Evolutionary conservation across 2,329 filamentous ascomycete species (phyloP).

Genomic region (Sporothrix phasma): DNA sequence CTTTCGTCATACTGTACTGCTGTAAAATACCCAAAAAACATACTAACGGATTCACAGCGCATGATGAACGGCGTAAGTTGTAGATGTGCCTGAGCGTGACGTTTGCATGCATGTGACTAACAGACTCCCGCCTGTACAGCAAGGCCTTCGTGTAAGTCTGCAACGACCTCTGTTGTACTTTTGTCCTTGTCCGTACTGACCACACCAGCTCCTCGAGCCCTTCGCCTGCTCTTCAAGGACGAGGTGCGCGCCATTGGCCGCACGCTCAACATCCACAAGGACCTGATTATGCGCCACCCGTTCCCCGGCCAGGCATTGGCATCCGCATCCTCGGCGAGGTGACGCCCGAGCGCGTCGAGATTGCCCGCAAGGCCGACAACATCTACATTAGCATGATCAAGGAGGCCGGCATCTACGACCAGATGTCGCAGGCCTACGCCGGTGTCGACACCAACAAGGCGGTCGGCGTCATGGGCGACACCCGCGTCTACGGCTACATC

Average conservation of each 20-base stretch:
- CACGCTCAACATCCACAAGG: conserved; percentile 58
- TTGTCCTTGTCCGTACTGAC: not conserved
- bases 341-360: conserved; percentile 66
- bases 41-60: conserved; percentile 12
- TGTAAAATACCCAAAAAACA: not conserved
- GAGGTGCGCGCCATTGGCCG: conserved; percentile 63
- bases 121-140: not conserved
- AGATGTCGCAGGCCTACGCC: conserved; percentile 40
- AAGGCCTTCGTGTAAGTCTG: conserved; percentile 15
- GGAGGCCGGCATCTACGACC: conserved; percentile 59
- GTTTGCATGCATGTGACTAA: not conserved
- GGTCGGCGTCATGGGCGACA: conserved; percentile 34
- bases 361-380: conserved; percentile 65
- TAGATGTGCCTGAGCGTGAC: not conserved
- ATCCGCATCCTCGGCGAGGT: conserved; percentile 79
- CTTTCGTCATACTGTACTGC: not conserved
- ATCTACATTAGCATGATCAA: conserved; percentile 72
- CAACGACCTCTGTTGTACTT: not conserved
- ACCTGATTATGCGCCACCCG: conserved; percentile 61
- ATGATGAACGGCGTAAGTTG: conserved; percentile 28
- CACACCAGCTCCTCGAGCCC: conserved; percentile 62
- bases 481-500: conserved; percentile 24
- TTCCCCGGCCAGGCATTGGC: conserved; percentile 45
- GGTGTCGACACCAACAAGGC: conserved; percentile 35
- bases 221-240: conserved; percentile 66